Percentiles rank a stretch among this genome's conserved stretches.
Evolutionary conservation across 2,329 filamentous ascomycete genomes (phyloP).

Genomic region (Colletotrichum falcatum): DNA sequence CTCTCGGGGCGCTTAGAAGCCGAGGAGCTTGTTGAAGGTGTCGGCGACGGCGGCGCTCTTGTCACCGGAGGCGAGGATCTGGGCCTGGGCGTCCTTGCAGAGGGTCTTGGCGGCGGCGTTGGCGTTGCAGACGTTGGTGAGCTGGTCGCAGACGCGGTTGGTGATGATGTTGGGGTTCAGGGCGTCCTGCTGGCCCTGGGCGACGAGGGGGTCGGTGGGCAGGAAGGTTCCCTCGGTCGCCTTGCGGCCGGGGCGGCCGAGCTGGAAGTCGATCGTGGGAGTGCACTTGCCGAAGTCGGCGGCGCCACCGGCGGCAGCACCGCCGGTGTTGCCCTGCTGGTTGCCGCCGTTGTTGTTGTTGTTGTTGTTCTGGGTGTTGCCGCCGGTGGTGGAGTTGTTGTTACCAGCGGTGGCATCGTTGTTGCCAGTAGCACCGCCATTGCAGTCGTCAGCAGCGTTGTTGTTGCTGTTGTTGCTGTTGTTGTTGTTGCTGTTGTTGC

Average conservation of each 20-base stretch:
- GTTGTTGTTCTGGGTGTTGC: conserved; percentile 47
- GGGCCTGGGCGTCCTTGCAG: conserved; percentile 61
- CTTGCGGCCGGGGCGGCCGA: conserved; percentile 62
- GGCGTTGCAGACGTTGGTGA: conserved; percentile 70
- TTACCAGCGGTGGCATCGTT: conserved; percentile 18
- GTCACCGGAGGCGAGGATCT: conserved; percentile 62
- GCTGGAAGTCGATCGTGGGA: conserved; percentile 67
- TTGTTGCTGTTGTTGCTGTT: conserved; percentile 16
- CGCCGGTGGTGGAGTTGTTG: no score
- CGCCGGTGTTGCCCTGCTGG: conserved; percentile 41
- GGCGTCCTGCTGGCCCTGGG: conserved; percentile 67
- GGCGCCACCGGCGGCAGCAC: conserved; percentile 44
- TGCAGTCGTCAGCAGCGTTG: not conserved
- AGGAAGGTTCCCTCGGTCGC: conserved; percentile 69
- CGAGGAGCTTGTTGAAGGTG: conserved; percentile 58
- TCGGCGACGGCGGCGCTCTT: conserved; percentile 61
- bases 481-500: conserved; percentile 8
- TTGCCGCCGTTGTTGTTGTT: conserved; percentile 33
- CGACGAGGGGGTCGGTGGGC: conserved; percentile 65
- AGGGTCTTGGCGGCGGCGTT: conserved; percentile 64
- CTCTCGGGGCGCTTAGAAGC: conserved; percentile 47
- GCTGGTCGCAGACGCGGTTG: conserved; percentile 70
- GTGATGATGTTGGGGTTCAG: conserved; percentile 74
- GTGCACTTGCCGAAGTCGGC: conserved; percentile 63
- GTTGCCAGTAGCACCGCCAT: conserved; percentile 32